Conservation (phyloP, 495 filamentous ascomycete genomes). For the Parachaetomium inaequale region DNA sequence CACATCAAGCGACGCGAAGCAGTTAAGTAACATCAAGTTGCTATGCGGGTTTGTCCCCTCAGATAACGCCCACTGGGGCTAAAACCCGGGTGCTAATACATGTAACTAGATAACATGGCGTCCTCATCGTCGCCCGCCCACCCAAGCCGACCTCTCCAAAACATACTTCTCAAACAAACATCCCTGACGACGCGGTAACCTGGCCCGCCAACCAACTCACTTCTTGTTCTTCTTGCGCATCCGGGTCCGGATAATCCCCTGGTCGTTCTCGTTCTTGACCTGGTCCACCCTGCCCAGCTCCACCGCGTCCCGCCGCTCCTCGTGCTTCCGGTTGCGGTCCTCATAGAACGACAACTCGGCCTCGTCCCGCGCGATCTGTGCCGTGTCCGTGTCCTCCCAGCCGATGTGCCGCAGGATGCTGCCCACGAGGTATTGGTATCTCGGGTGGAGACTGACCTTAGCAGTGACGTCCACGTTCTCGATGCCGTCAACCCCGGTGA, state of each 20-base stretch:
- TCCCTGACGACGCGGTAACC: background rate
- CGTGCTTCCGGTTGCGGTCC: slow-evolving; percentile 26
- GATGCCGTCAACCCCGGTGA: slow-evolving; percentile 52
- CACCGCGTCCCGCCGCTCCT: slow-evolving; percentile 26
- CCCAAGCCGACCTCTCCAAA: slow-evolving; percentile 6
- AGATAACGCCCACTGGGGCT: slow-evolving; percentile 7
- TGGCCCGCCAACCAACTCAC: slow-evolving; percentile 3
- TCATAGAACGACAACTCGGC: slow-evolving; percentile 28
- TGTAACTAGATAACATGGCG: slow-evolving; percentile 1
- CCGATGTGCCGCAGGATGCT: slow-evolving; percentile 51
- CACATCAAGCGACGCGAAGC: background rate
- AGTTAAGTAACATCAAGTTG: background rate
- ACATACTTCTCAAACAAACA: background rate
- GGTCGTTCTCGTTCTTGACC: slow-evolving; percentile 23
- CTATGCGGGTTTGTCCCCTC: slow-evolving; percentile 1
- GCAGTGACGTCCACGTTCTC: slow-evolving; percentile 57
- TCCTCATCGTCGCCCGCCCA: background rate
- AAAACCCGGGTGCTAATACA: slow-evolving; percentile 15
- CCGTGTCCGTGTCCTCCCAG: slow-evolving; percentile 53
- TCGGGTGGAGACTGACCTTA: slow-evolving; percentile 51
- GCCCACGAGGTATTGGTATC: slow-evolving; percentile 54
- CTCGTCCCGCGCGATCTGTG: slow-evolving; percentile 43
- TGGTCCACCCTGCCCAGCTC: slow-evolving; percentile 11
- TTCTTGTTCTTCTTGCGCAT: slow-evolving; percentile 30
- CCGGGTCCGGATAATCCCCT: slow-evolving; percentile 29